Evolutionary conservation across 129 eudicot species (phyloP), one percentile per base, ranked within the genome.

Genomic region (Flaveria bidentis): DNA sequence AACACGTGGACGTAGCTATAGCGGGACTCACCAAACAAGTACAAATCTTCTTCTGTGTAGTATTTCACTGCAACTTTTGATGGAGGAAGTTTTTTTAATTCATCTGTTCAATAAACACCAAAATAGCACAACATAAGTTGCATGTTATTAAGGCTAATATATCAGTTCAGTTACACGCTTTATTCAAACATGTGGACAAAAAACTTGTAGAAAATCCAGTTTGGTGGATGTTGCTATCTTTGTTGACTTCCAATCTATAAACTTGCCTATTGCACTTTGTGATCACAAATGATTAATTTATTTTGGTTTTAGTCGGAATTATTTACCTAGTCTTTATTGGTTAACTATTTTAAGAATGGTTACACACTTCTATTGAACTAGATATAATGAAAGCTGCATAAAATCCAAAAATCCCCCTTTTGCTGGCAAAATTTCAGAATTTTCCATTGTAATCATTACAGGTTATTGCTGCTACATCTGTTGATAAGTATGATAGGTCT

Each of bases 1-100:
- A 51, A 65, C 17, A 61, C 2, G 13, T 2, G 42, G 69, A 11
- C 72, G 78, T 28, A 57, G 70, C 61, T 57, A 26, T 44, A 69
- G 39, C n/a, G 70, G 30, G 65, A 81, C 96, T 84, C 80, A 95
- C 99, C 99, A 71, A 95, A 91, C 81, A 95, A 85, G 84, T 95
- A 90, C 80, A 93, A 41, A 85, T 93, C 98, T 41, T 84, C 96
- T 79, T 73, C 88, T 5, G 97, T 91, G 86, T 95, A 95, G 84
- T 95, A 95, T 72, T 80, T 86, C 79, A 95, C 85, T 30, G 99
- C 99, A 75, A 91, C 85, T 76, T 84, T 85, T 61, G 99, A 78
- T 64, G 99, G 86, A 56, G 99, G 92, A 69, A 87, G 66, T 30
- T 84, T 80, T 81, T 95, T 87, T 83, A 91, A 55, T 76, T 89